Evolutionary conservation across 108 stramenopile genomes (phyloP).

Genomic region (Nitzschia sp.): DNA sequence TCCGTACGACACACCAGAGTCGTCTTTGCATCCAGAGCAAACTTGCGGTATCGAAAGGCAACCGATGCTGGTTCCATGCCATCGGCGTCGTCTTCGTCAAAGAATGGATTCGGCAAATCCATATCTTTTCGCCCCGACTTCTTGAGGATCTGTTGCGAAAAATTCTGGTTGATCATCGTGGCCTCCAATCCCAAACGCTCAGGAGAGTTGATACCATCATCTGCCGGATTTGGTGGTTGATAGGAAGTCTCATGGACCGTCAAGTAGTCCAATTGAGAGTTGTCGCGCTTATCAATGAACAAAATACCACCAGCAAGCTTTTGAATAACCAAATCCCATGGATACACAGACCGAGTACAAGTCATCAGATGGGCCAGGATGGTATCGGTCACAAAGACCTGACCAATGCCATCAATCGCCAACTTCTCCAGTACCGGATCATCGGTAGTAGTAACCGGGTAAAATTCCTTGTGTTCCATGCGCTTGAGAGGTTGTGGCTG

Average conservation of each 20-base stretch:
- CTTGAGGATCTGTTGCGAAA: slow-evolving; percentile 95
- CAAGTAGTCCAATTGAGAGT: slow-evolving; percentile 91
- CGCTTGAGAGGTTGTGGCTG: slow-evolving; percentile 71
- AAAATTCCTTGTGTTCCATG: slow-evolving; percentile 89
- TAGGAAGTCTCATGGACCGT: slow-evolving; percentile 91
- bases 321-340: slow-evolving; percentile 97
- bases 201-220: slow-evolving; percentile 89
- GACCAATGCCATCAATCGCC: slow-evolving; percentile 90
- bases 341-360: slow-evolving; percentile 92
- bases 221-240: slow-evolving; percentile 61
- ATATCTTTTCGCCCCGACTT: slow-evolving; percentile 72
- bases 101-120: slow-evolving; percentile 95
- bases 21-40: slow-evolving; percentile 78
- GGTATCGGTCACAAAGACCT: slow-evolving; percentile 95
- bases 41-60: slow-evolving; percentile 97
- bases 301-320: slow-evolving; percentile 87
- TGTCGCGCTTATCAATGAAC: slow-evolving; percentile 98
- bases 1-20: slow-evolving; percentile 80
- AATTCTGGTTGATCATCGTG: slow-evolving; percentile 97
- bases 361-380: slow-evolving; percentile 97
- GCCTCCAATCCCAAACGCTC: slow-evolving; percentile 93
- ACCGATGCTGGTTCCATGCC: slow-evolving; percentile 95
- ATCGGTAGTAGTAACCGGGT: slow-evolving; percentile 96
- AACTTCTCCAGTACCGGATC: slow-evolving; percentile 96
- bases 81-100: slow-evolving; percentile 93